phyloP scores from a whole-genome alignment of 164 flowering plant genomes.

The Taxillus chinensis region DNA sequence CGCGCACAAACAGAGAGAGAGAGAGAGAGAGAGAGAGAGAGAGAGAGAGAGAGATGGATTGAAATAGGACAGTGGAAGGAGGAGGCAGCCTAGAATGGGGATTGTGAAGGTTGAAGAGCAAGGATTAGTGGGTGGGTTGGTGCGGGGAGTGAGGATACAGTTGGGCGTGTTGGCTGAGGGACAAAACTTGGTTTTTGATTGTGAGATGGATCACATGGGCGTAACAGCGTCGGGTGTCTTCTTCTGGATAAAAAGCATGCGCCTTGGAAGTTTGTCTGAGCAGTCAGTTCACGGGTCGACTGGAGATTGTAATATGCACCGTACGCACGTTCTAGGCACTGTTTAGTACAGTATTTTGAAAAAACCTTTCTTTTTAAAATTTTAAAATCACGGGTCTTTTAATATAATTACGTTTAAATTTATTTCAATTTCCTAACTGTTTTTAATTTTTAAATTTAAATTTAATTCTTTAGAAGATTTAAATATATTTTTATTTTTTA shows the following conservation, averaged over 20 bases:
- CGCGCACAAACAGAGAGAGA: background rate
- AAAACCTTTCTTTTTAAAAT: no score
- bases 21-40: constrained; percentile 1
- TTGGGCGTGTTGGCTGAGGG: constrained; percentile 7
- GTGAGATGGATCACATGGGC: constrained; percentile 14
- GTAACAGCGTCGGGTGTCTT: background rate
- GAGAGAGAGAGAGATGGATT: background rate
- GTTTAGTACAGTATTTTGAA: no score
- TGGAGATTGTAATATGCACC: no score
- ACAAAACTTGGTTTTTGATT: constrained; percentile 15
- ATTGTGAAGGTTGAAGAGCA: background rate
- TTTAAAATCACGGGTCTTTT: no score
- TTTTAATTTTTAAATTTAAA: no score
- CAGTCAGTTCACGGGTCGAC: no score
- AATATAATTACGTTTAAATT: no score
- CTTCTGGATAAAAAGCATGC: background rate
- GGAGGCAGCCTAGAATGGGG: constrained; percentile 5
- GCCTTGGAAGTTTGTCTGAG: no score
- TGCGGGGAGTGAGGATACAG: constrained; percentile 7
- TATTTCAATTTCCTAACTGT: no score
- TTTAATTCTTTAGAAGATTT: no score
- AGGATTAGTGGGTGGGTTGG: background rate
- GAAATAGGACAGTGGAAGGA: background rate
- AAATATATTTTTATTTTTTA: no score
- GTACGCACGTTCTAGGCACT: no score